Base-by-base conservation (phyloP, 768 basidiomycete genomes). In the Sporobolomyces roseus region DNA sequence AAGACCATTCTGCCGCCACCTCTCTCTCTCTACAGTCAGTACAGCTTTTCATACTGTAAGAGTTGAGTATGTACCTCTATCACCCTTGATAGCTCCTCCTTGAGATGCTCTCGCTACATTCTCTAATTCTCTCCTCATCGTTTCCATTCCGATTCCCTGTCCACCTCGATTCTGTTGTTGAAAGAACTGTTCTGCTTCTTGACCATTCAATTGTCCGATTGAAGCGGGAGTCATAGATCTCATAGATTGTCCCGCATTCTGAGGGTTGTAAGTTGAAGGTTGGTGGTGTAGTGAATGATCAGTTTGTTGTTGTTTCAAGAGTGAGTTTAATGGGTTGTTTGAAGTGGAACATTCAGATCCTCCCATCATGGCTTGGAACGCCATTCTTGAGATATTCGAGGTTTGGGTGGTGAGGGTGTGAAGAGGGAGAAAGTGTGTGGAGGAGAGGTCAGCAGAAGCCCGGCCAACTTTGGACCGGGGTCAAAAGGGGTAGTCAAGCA, bases 201-300 rank as follows among this genome's bases (percentile, higher is more conserved):
- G 63, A n/a, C n/a, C n/a, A n/a, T n/a, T n/a, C n/a, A n/a, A n/a
- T 23, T 46, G 32, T 3, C 25, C 45, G 10, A 45, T 30, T 25
- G 46, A 27, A 1, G 50, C 36, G 2, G 53, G 30, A 30, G 4
- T n/a, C 13, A 10, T 32, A 35, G 30, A 35, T 35, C 52, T 55
- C 46, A 19, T 46, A 2, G 61, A 51, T 48, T 64, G 30, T 3
- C 21, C 32, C 12, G 16, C 59, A 1, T 41, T 17, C 38, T 41
- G 38, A 2, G 46, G 60, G n/a, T 5, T 32, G 5, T 59, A 25
- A 23, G 49, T 10, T 32, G 43, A 60, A 79, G 83, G 66, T 74
- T 90, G 91, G 81, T 90, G 87, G 75, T 93, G 91, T 33, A 94
- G 78, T 78, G 90, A 92, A 63, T 88, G 85, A 80, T 96, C 93